Evolutionary conservation across 495 filamentous ascomycete species (phyloP), one percentile per base, ranked within the genome.

Genomic region (Penicillium diatomitis): DNA sequence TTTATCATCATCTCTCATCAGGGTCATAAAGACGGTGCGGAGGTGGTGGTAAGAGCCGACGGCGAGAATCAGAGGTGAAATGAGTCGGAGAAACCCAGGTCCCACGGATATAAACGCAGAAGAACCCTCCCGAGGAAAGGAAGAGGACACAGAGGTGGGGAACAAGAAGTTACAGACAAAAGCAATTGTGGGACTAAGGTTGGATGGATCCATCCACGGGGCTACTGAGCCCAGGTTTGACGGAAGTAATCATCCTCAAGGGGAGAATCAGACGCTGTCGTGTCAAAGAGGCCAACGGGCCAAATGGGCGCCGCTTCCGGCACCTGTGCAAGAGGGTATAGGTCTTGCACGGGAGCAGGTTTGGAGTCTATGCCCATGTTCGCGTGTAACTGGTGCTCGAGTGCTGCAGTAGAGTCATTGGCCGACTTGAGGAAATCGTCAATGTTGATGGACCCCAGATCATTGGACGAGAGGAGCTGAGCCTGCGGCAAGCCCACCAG

Each of bases 341-440:
- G 44, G 35, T 66, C 69, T 42, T 64, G 66, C 27, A 63, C 49
- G 2, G 69, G 56, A 20, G 67, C 55, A 7, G 63, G 41, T 50
- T 73, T 73, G 10, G 61, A 12, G 12, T 73, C 68, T 51, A 70
- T 60, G 9, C 61, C 66, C 60, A 72, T 69, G 53, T 54, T 71
- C 40, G 63, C 68, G 46, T 74, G 71, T 42, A 74, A 61, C 42
- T 69, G 72, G 49, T 73, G 70, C 57, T 73, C 70, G 47, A 75
- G 56, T 45, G 64, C 70, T 12, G 68, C 68, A 27, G 72, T 73
- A 5, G 68, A 71, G 48, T 71, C 72, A 45, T 74, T 73, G 50
- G 72, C 64, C 2, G 69, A 67, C 52, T 74, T 71, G 64, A 85
- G 78, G 61, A 80, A 80, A 38, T 83, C 78, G 46, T 83, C 80